Evolutionary conservation across 2,329 filamentous ascomycete species (phyloP).

Genomic region (Phyllosticta citribraziliensis): DNA sequence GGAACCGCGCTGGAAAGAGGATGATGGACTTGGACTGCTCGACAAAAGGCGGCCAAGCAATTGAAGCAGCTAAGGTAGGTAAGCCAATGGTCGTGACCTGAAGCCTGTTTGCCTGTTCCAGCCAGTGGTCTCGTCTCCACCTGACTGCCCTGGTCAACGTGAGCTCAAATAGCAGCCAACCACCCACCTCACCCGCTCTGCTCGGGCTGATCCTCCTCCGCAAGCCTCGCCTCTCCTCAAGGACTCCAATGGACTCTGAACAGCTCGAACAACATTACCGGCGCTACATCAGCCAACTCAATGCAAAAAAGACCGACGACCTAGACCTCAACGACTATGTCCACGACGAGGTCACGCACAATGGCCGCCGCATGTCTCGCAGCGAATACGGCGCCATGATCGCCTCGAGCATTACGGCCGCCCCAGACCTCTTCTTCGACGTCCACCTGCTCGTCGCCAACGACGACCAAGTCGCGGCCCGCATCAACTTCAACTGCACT

Average conservation of each 20-base stretch:
- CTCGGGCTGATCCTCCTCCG: not conserved
- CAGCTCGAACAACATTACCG: not conserved
- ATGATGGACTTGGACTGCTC: not conserved
- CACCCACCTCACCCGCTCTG: not conserved
- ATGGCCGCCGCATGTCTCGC: not conserved
- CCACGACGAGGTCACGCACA: not conserved
- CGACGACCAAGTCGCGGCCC: not conserved
- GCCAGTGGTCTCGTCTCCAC: not conserved
- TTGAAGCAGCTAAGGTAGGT: not conserved
- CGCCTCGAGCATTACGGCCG: not conserved
- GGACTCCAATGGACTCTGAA: not conserved
- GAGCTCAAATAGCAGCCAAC: not conserved
- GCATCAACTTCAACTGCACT: not conserved
- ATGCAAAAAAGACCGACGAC: not conserved
- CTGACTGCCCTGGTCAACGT: not conserved
- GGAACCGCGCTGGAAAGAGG: too few relatives aligned
- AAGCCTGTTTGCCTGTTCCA: not conserved
- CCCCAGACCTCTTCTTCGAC: not conserved
- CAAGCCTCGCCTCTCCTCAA: not conserved
- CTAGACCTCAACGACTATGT: not conserved
- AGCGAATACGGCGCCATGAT: not conserved
- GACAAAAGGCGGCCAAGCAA: not conserved
- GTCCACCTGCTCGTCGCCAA: not conserved
- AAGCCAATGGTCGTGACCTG: too few relatives aligned
- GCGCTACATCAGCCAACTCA: not conserved